Evolutionary conservation across 1,139 yeast genomes (phyloP), one percentile per base, ranked within the genome.

Genomic region (Candida labiduridarum): DNA sequence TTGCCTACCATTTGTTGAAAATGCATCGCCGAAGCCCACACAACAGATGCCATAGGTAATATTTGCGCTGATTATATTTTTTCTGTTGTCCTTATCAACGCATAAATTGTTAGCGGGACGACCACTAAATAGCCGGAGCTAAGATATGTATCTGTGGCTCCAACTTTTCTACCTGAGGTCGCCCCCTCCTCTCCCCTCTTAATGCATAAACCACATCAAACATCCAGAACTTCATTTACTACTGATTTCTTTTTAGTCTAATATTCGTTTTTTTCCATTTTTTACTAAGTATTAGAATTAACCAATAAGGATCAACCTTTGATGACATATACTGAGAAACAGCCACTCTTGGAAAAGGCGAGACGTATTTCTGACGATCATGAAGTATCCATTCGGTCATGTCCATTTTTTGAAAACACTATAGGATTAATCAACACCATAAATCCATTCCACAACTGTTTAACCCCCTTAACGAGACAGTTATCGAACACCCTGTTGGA

Each of bases 351-450:
- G n/a, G 55, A 52, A 3, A 48, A 53, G 22, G 39, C 48, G n/a
- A 46, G 49, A 27, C 41, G 46, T 14, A 44, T 54, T 33, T 57
- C 54, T 5, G 47, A 52, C 18, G 55, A 56, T 19, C 49, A 55
- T 47, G 61, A 66, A 48, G 55, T 64, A 38, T 61, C 69, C 19
- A 63, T 64, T 6, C 45, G 51, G 22, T 45, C 50, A 30, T 59
- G 55, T 16, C 67, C 69, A 11, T 56, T 64, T 1, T 64, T 69
- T 46, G 55, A 60, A 11, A 52, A 58, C 4, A 58, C 69, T 18
- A 52, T 69, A 12, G 46, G 66, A 9, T 64, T 71, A 6, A 62
- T 68, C 50, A 40, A 40, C 29, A 19, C 41, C 14, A 25, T 47
- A 29, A 49, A 41, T 41, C 66, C 54, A 7, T 52, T 54, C 38